Percentiles rank a stretch among this genome's conserved stretches.
These are phyloP conservation scores for Daedaleopsis nitida DNA, from an alignment of 768 basidiomycete genomes.

Conservation along the genomic window DNA sequence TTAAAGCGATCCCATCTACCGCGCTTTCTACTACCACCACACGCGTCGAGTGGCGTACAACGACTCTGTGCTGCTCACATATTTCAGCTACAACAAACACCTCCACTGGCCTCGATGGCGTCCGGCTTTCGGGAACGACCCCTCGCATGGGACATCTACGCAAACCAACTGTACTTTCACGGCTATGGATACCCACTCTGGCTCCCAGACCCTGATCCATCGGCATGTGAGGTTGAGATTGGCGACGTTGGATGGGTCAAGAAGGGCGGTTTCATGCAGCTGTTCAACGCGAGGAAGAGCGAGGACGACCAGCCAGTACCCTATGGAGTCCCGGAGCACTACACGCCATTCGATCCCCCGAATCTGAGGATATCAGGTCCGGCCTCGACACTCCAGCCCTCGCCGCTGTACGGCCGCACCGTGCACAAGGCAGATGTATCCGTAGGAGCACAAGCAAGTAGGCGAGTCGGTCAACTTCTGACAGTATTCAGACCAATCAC, in stretches of 20 bases:
- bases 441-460: not conserved
- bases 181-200: slow-evolving; percentile 21
- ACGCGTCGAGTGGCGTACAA: too few species aligned
- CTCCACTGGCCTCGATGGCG: not conserved
- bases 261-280: slow-evolving; percentile 12
- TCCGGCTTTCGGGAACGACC: not conserved
- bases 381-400: not conserved
- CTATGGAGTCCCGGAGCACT: slow-evolving; percentile 3
- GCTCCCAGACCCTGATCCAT: slow-evolving; percentile 12
- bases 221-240: slow-evolving; percentile 10
- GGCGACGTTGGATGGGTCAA: slow-evolving; percentile 21
- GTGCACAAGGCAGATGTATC: slow-evolving; percentile 1
- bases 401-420: slow-evolving; percentile 4
- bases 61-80: too few species aligned
- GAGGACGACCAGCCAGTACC: not conserved
- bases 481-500: not conserved
- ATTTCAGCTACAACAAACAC: too few species aligned
- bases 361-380: slow-evolving; percentile 5
- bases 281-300: slow-evolving; percentile 10
- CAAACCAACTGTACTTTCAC: slow-evolving; percentile 3
- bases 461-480: not conserved
- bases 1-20: too few species aligned
- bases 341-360: slow-evolving; percentile 4
- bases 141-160: slow-evolving; percentile 17
- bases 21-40: too few species aligned